A percentile compares a stretch with the other conserved stretches of the same genome.
Evolutionary conservation across 108 stramenopile genomes (phyloP).

Genomic region (Aurantiochytrium sp.): DNA sequence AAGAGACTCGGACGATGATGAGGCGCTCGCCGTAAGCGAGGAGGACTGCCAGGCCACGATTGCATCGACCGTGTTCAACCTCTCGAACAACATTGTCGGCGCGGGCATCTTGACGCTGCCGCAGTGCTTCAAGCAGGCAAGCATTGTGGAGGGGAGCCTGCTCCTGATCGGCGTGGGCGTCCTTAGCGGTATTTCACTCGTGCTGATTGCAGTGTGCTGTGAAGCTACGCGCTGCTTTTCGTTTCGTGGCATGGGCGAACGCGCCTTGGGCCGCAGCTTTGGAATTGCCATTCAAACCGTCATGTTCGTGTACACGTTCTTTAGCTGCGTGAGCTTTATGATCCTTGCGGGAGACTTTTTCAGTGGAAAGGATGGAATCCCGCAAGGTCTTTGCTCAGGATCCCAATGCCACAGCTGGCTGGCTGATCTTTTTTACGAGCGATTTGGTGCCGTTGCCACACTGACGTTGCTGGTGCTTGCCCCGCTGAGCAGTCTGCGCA

Average conservation of each 20-base stretch:
- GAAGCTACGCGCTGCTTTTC: not conserved
- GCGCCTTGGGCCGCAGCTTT: not conserved
- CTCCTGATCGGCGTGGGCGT: not conserved
- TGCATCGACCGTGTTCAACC: not conserved
- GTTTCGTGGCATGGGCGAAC: not conserved
- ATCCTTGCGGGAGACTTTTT: constrained; percentile 12
- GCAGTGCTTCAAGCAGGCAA: not conserved
- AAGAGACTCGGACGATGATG: not conserved
- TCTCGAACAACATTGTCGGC: not conserved
- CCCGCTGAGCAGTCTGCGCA: constrained; percentile 1
- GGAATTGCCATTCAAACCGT: not conserved
- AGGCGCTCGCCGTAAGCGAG: not conserved
- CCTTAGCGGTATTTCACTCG: not conserved
- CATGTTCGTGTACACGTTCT: not conserved
- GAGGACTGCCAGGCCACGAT: not conserved
- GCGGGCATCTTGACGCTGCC: constrained; percentile 9
- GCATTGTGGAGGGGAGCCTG: not conserved
- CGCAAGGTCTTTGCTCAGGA: not conserved
- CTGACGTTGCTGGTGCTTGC: not conserved
- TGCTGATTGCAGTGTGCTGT: not conserved
- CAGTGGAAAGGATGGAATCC: not conserved
- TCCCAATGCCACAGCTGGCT: not conserved
- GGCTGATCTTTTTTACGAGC: not conserved
- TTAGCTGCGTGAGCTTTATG: constrained; percentile 22
- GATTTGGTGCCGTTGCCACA: not conserved